phyloP scores from a whole-genome alignment of 805 yeast genomes.

The Metschnikowia proteae region DNA sequence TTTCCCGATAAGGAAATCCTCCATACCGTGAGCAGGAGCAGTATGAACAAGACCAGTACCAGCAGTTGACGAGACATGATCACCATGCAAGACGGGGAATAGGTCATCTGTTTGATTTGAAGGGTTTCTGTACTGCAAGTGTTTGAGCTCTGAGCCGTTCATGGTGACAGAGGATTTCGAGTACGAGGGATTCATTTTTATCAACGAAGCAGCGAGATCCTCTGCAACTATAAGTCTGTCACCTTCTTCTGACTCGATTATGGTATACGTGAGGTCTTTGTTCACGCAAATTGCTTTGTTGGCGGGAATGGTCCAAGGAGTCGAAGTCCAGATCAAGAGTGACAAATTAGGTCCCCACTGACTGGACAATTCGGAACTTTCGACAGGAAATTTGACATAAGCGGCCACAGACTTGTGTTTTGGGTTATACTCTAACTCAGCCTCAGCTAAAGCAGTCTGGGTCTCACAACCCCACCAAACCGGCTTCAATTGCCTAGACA shows the following conservation, averaged over 20 bases:
- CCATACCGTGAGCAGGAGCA: conserved; percentile 98
- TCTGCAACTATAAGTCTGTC: conserved; percentile 57
- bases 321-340: conserved; percentile 90
- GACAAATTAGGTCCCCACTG: conserved; percentile 16
- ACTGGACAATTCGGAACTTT: conserved; percentile 19
- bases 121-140: conserved; percentile 53
- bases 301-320: conserved; percentile 95
- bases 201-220: conserved; percentile 41
- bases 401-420: conserved; percentile 66
- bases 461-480: conserved; percentile 98
- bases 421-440: conserved; percentile 85
- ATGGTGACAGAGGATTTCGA: conserved; percentile 7
- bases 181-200: conserved; percentile 24
- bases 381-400: conserved; percentile 60
- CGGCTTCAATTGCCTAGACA: conserved; percentile 85
- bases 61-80: conserved; percentile 71
- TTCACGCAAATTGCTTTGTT: conserved; percentile 80
- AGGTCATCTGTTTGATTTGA: conserved; percentile 28
- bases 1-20: conserved; percentile 75
- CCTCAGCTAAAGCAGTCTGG: conserved; percentile 91
- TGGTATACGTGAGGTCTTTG: conserved; percentile 52
- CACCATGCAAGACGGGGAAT: conserved; percentile 70
- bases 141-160: conserved; percentile 25
- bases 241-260: conserved; percentile 28
- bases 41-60: conserved; percentile 97